Evolutionary conservation across 2,329 filamentous ascomycete species (phyloP).

Genomic region (Paracoccidioides brasiliensis): DNA sequence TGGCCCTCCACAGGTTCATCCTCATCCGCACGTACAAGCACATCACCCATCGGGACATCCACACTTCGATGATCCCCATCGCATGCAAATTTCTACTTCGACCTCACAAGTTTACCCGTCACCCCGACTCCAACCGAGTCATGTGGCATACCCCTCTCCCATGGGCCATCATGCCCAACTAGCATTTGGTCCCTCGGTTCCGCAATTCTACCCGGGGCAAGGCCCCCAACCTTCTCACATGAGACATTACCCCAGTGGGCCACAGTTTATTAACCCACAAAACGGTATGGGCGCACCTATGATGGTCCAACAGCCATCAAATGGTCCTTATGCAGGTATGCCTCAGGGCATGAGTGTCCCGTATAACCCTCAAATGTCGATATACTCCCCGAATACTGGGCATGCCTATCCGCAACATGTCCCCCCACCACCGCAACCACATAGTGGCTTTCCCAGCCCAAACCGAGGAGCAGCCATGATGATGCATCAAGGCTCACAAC

Average conservation of each 20-base stretch:
- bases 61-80: slow-evolving; percentile 66
- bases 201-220: slow-evolving; percentile 57
- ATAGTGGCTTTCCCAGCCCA: slow-evolving; percentile 78
- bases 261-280: slow-evolving; percentile 60
- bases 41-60: slow-evolving; percentile 56
- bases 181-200: slow-evolving; percentile 58
- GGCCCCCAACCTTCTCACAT: slow-evolving; percentile 58
- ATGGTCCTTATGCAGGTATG: slow-evolving; percentile 55
- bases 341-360: slow-evolving; percentile 57
- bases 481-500: slow-evolving; percentile 87
- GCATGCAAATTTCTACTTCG: slow-evolving; percentile 74
- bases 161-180: slow-evolving; percentile 59
- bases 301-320: slow-evolving; percentile 67
- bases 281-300: slow-evolving; percentile 61
- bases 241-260: slow-evolving; percentile 57
- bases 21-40: slow-evolving; percentile 62
- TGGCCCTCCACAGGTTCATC: slow-evolving; percentile 62
- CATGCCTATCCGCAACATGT: slow-evolving; percentile 49
- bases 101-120: slow-evolving; percentile 77
- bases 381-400: slow-evolving; percentile 67
- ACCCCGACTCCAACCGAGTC: slow-evolving; percentile 57
- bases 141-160: slow-evolving; percentile 55
- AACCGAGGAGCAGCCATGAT: slow-evolving; percentile 80
- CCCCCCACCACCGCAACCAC: slow-evolving; percentile 37
- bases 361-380: slow-evolving; percentile 59